phyloP scores from a whole-genome alignment of 768 basidiomycete species.

The Tubosaeta brunneosetosa region DNA sequence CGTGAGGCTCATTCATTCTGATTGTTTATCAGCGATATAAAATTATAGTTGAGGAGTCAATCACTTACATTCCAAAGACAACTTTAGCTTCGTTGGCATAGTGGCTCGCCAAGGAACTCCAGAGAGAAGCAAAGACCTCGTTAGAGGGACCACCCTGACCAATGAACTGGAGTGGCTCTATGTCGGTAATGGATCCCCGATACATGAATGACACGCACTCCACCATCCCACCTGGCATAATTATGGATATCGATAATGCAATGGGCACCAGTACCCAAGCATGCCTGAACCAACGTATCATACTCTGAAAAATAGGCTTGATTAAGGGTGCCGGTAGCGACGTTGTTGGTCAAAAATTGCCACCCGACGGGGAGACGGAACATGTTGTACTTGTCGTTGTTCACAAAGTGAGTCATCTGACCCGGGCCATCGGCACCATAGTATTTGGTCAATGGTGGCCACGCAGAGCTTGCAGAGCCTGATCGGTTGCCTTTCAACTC shows the following conservation, averaged over 20 bases:
- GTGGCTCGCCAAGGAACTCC: conserved; percentile 48
- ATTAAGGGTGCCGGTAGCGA: conserved; percentile 38
- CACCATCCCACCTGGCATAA: conserved; percentile 52
- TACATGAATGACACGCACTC: conserved; percentile 24
- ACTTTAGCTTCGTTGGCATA: conserved; percentile 40
- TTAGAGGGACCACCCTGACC: conserved; percentile 61
- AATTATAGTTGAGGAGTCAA: neutral
- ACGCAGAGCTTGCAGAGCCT: neutral
- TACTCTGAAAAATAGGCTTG: conserved; percentile 44
- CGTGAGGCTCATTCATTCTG: neutral
- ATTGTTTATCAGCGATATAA: neutral
- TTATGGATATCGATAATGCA: conserved; percentile 60
- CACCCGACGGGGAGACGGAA: conserved; percentile 61
- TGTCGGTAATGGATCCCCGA: neutral
- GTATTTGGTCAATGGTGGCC: neutral
- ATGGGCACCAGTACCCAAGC: conserved; percentile 44
- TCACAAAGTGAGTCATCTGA: conserved; percentile 61
- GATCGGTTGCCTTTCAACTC: neutral
- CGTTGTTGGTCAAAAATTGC: conserved; percentile 46
- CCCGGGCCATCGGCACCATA: conserved; percentile 24
- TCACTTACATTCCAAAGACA: conserved; percentile 45
- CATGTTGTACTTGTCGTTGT: conserved; percentile 49
- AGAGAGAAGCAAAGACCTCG: conserved; percentile 48
- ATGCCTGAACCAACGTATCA: conserved; percentile 40
- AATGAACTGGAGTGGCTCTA: conserved; percentile 37